Percentiles rank a stretch among this genome's conserved stretches.
Conservation (phyloP, 306 rosid species). For the Fragaria ananassa region DNA sequence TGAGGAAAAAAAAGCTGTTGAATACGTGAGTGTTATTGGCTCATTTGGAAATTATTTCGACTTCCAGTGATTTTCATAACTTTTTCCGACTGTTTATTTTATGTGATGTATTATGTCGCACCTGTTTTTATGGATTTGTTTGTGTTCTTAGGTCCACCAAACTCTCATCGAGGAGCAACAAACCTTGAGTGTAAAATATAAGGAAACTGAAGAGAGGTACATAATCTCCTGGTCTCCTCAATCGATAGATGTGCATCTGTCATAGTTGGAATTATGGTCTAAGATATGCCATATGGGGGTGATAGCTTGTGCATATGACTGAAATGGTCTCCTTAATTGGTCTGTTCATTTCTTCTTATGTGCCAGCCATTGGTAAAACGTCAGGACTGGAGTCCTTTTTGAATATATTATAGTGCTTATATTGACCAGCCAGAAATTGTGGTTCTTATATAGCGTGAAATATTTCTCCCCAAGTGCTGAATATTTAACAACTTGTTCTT, state of each 20-base stretch:
- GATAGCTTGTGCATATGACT: neutral
- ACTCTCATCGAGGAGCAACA: conserved; percentile 78
- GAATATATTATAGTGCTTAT: neutral
- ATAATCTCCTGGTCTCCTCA: neutral
- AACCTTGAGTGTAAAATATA: conserved; percentile 47
- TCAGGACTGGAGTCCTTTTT: neutral
- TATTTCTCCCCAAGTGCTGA: neutral
- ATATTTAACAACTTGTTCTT: conserved; percentile 22
- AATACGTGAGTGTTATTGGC: conserved; percentile 42
- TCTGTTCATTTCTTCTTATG: neutral
- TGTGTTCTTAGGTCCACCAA: conserved; percentile 51
- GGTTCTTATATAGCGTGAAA: neutral
- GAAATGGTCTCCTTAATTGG: neutral
- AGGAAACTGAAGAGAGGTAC: conserved; percentile 81
- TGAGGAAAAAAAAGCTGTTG: conserved; percentile 54
- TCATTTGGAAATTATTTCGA: neutral
- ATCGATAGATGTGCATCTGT: neutral
- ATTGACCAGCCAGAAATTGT: neutral
- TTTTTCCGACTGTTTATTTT: conserved; percentile 8
- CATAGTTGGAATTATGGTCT: neutral
- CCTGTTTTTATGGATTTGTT: conserved; percentile 14
- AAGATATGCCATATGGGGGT: neutral
- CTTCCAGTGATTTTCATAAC: neutral
- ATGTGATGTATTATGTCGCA: neutral
- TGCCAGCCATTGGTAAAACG: neutral